These are phyloP conservation scores for Fennellomyces sp. DNA, from an alignment of 371 early-diverging fungal genomes.

Conservation along the genomic window DNA sequence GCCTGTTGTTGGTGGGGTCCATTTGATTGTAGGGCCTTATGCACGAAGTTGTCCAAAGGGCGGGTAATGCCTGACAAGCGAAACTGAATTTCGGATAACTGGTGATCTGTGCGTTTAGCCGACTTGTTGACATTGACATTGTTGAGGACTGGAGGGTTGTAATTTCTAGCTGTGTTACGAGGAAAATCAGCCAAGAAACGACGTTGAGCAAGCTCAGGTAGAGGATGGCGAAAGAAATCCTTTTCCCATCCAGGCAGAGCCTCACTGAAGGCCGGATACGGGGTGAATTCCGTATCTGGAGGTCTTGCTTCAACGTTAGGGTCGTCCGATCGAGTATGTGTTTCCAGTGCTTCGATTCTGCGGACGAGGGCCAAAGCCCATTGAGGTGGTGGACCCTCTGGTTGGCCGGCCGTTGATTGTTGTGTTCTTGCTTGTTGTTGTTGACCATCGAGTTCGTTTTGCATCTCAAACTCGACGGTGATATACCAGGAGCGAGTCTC, in stretches of 20 bases:
- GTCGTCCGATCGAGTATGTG: background rate
- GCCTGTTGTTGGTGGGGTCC: background rate
- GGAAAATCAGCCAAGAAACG: constrained; percentile 1
- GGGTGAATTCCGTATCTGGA: background rate
- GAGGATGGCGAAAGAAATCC: background rate
- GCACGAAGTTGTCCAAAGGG: constrained; percentile 1
- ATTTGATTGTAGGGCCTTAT: background rate
- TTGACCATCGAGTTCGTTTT: too few relatives aligned
- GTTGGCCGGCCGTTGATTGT: background rate
- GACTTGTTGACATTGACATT: background rate
- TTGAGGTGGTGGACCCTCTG: background rate
- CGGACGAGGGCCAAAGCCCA: background rate
- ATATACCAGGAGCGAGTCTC: background rate
- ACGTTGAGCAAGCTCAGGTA: background rate
- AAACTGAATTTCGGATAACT: constrained; percentile 6
- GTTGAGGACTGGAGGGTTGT: background rate
- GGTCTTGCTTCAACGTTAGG: background rate
- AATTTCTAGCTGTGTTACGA: background rate
- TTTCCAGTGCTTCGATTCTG: background rate
- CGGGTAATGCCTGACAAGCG: constrained; percentile 8
- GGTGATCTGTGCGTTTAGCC: background rate
- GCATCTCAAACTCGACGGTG: background rate
- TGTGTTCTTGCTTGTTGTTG: background rate
- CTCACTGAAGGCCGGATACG: constrained; percentile 1
- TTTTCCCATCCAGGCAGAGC: constrained; percentile 3